A percentile compares a stretch with the other conserved stretches of the same genome.
Conservation (phyloP, 2,329 filamentous ascomycete species). For the Colletotrichum eremochloae region DNA sequence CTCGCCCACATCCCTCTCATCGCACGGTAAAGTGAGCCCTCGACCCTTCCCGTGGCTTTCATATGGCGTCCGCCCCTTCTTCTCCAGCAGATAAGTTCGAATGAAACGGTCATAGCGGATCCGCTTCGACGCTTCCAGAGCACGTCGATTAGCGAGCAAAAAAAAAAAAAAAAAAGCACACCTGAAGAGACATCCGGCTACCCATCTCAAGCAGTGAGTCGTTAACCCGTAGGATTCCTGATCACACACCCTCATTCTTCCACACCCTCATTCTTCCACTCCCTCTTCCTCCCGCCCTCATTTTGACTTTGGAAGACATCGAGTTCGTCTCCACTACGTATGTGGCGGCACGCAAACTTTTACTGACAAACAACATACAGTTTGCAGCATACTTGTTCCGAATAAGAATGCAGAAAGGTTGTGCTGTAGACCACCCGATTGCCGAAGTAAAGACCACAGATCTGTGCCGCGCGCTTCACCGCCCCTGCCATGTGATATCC, state of each 20-base stretch:
- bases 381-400: neutral
- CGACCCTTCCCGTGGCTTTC: neutral
- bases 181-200: neutral
- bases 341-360: neutral
- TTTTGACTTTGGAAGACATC: neutral
- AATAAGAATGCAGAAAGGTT: neutral
- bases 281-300: neutral
- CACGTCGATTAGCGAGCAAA: neutral
- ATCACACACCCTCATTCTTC: neutral
- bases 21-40: neutral
- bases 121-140: neutral
- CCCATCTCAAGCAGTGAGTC: neutral
- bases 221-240: neutral
- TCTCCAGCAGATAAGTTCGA: neutral
- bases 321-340: neutral
- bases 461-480: neutral
- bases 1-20: neutral
- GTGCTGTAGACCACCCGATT: neutral
- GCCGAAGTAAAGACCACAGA: neutral
- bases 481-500: neutral
- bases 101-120: neutral
- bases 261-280: neutral
- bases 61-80: neutral
- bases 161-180: neutral
- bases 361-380: neutral